These are phyloP conservation scores for Talaromyces albobiverticillius DNA, from an alignment of 2,329 filamentous ascomycete species.

Conservation along the genomic window DNA sequence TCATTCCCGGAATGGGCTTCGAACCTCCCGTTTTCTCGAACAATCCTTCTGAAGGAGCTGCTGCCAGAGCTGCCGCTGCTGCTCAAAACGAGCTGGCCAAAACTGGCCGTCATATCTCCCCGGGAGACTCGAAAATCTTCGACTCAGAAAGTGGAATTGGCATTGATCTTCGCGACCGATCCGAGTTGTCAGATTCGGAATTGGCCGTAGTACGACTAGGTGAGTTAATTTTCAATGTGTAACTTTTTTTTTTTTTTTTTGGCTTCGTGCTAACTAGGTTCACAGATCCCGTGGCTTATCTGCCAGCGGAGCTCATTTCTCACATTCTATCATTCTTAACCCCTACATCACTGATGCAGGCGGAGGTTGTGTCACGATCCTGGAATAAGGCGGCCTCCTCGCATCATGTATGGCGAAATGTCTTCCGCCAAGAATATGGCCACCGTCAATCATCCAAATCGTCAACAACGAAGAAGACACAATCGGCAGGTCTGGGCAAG, in stretches of 20 bases:
- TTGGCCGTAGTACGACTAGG: constrained; percentile 37
- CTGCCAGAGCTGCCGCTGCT: constrained; percentile 48
- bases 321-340: constrained; percentile 61
- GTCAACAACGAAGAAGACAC: constrained; percentile 39
- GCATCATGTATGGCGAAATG: constrained; percentile 59
- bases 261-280: constrained; percentile 18
- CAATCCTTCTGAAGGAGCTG: constrained; percentile 40
- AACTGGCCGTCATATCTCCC: constrained; percentile 22
- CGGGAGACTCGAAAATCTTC: constrained; percentile 28
- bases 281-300: constrained; percentile 51
- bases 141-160: constrained; percentile 52
- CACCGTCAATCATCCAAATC: constrained; percentile 39
- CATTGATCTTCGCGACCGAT: constrained; percentile 40
- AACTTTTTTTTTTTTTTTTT: not conserved
- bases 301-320: constrained; percentile 60
- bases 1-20: constrained; percentile 35
- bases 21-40: constrained; percentile 41
- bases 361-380: constrained; percentile 54
- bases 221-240: constrained; percentile 18
- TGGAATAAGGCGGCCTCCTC: constrained; percentile 58
- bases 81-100: constrained; percentile 47
- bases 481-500: constrained; percentile 54
- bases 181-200: constrained; percentile 33
- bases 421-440: constrained; percentile 58
- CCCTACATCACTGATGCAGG: constrained; percentile 52